Base-by-base conservation (phyloP, 2,329 filamentous ascomycete genomes). In the Coniochaeta ligniaria region DNA sequence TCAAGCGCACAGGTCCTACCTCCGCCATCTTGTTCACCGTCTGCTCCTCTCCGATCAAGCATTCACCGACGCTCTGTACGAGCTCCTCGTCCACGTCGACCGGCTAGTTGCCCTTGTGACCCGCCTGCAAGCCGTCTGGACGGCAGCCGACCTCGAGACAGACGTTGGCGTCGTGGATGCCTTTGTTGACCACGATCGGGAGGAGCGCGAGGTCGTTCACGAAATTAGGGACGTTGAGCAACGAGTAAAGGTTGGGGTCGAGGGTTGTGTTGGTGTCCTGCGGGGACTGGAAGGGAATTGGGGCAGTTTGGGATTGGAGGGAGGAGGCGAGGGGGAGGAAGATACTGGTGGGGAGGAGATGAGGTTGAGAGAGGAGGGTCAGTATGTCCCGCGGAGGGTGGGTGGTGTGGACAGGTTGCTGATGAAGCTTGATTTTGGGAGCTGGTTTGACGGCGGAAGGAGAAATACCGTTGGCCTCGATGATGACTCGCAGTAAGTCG, bases 381-480 rank as follows among this genome's bases (percentile, higher is more conserved):
- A 74, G 63, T 96, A 91, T 71, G 80, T 87, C 33, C 89, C 91
- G 1, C 82, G 85, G 63, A 86, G 89, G 62, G 84, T 91, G 3
- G 91, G 91, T 0, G 90, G 92, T 1, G 85, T 97, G 54, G 92
- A 96, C 75, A 81, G 90, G 61, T 74, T 97, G 70, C 74, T 97
- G 70, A 96, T 96, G 91, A 96, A 96, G 78, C 77, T 97, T 67
- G 92, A 96, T 69, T 85, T 86, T 72, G 83, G 83, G 22, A 81
- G 75, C 59, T 86, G 83, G 83, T 81, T 84, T 64, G 77, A 70
- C 54, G 64, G 72, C 69, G 72, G 36, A 62, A 66, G 59, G 67
- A 68, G 54, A 67, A 61, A 60, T n/a, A 58, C 16, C 2, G 6
- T 6, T 26, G 33, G 54, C 6, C 14, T 38, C 11, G 54, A 56